Evolutionary conservation across 176 grass and related monocot genomes (phyloP), one percentile per base, ranked within the genome.

Genomic region (Melocanna baccifera): DNA sequence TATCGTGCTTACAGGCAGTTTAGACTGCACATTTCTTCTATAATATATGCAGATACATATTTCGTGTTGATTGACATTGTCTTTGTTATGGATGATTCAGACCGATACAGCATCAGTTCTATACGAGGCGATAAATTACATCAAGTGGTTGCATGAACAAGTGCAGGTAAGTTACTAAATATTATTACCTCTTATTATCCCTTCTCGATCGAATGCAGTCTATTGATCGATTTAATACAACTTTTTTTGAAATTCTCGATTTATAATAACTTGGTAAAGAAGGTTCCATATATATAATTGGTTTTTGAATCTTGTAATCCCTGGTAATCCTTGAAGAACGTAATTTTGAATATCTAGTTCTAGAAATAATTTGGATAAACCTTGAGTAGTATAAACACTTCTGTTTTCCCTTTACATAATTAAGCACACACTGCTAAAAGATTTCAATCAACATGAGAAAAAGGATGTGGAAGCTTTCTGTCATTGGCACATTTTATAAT

Each of bases 31-130:
- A 64, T 28, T 40, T n/a, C 5, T 52, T 9, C 22, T 32, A 40
- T 6, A 51, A 30, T 4, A 12, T 67, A 29, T n/a, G 8, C 8
- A 56, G 0, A 34, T 56, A 47, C 14, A 39, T n/a, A 32, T 3
- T 39, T 68, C 68, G 20, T 28, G 20, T 53, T 43, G 15, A 64
- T 18, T 84, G 7, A 79, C 48, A 76, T 9, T 30, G 4, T 61
- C 58, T 11, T 32, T 56, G 11, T 61, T 70, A 7, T 86, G 7
- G 26, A 47, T 87, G 32, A 73, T 28, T 81, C 67, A 98, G 96
- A 98, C 96, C 0, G 96, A 98, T 75, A 98, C 96, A 36, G 92
- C 96, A 63, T 98, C 96, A 69, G 96, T 98, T 68, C 83, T 98
- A 61, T 71, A 87, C 25, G 96, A 98, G 75, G 93, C 96, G 48